A percentile compares a stretch with the other conserved stretches of the same genome.
phyloP scores from a whole-genome alignment of 176 grass and related monocot species.

The Oryza glaberrima region DNA sequence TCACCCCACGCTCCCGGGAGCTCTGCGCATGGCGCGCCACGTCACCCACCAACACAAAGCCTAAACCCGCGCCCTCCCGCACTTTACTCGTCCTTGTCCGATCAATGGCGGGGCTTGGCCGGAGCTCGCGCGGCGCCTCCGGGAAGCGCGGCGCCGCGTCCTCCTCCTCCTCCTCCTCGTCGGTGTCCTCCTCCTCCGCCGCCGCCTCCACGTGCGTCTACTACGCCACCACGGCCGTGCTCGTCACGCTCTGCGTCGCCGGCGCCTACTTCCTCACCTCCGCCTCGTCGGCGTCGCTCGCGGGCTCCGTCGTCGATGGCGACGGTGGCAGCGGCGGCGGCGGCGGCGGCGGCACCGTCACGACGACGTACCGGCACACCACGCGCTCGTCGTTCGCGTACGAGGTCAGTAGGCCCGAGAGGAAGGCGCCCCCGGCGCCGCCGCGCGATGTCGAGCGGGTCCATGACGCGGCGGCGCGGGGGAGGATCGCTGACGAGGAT shows the following conservation, averaged over 20 bases:
- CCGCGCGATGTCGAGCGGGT: conserved; percentile 9
- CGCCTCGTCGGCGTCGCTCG: conserved; percentile 42
- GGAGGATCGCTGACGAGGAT: background rate
- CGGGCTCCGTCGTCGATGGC: background rate
- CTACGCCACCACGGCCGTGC: conserved; percentile 74
- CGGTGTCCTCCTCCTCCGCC: conserved; percentile 45
- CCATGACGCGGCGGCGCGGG: background rate
- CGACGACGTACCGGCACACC: conserved; percentile 43
- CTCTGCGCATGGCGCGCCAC: background rate
- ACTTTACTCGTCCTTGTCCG: background rate
- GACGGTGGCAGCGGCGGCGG: background rate
- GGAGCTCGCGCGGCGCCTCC: conserved; percentile 38
- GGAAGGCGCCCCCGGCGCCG: conserved; percentile 8
- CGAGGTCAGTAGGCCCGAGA: conserved; percentile 25
- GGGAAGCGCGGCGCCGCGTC: conserved; percentile 59
- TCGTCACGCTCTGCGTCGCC: conserved; percentile 74
- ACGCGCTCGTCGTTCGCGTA: conserved; percentile 48
- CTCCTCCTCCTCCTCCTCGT: conserved; percentile 37
- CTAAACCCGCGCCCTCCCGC: conserved; percentile 7
- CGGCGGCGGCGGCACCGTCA: background rate
- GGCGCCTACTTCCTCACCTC: conserved; percentile 79
- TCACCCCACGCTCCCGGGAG: conserved; percentile 13
- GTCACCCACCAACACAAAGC: conserved; percentile 4
- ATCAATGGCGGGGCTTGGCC: conserved; percentile 52
- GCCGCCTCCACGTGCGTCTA: conserved; percentile 53